Evolutionary conservation across 164 flowering plant species (phyloP).

Genomic region (Saururus chinensis): DNA sequence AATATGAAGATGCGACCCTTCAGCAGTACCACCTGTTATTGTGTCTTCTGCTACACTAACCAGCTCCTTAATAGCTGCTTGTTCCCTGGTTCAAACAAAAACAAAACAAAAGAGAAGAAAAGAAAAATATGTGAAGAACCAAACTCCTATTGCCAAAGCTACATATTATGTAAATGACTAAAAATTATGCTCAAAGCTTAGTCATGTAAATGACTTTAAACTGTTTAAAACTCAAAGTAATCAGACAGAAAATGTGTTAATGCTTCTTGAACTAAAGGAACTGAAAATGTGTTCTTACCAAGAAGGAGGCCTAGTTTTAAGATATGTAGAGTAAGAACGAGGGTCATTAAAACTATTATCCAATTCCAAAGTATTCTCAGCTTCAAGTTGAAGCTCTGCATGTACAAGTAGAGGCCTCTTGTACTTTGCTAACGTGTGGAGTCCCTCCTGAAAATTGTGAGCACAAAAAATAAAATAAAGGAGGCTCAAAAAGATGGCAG

Average conservation of each 20-base stretch:
- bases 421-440: slow-evolving; percentile 68
- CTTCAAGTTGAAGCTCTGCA: slow-evolving; percentile 61
- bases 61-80: slow-evolving; percentile 78
- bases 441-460: slow-evolving; percentile 43
- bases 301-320: slow-evolving; percentile 79
- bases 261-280: not conserved
- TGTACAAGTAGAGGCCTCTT: slow-evolving; percentile 92
- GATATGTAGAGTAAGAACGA: slow-evolving; percentile 72
- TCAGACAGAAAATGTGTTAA: too few species aligned
- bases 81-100: slow-evolving; percentile 54
- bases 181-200: not conserved
- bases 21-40: slow-evolving; percentile 55
- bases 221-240: too few species aligned
- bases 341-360: slow-evolving; percentile 27
- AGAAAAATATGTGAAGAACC: not conserved
- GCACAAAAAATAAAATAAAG: not conserved
- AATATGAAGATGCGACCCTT: slow-evolving; percentile 94
- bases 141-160: not conserved
- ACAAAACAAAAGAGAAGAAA: slow-evolving; percentile 1
- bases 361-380: slow-evolving; percentile 16
- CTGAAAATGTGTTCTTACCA: slow-evolving; percentile 25
- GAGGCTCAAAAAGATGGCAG: too few species aligned
- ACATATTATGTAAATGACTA: not conserved
- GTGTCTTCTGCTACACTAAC: slow-evolving; percentile 56
- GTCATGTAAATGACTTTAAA: not conserved